Evolutionary conservation across 192 early-diverging fungal genomes (phyloP).

Genomic region (Backusella australiensis): DNA sequence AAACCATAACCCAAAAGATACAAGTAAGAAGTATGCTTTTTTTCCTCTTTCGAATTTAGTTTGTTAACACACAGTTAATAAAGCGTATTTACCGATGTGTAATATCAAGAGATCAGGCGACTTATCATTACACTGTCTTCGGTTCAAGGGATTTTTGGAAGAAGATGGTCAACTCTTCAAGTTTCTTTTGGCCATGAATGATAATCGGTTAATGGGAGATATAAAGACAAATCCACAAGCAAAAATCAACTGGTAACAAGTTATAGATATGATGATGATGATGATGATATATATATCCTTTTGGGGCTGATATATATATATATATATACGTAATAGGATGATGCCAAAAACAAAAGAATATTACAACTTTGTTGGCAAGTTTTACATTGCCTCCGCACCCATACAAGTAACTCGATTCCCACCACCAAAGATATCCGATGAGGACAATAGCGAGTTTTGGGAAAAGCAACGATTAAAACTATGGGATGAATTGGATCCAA

Average conservation of each 20-base stretch:
- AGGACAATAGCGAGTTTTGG: slow-evolving; percentile 61
- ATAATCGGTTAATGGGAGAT: slow-evolving; percentile 67
- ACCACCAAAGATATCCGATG: slow-evolving; percentile 46
- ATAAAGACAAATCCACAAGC: slow-evolving; percentile 64
- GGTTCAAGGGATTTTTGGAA: slow-evolving; percentile 66
- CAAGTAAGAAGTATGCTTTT: background rate
- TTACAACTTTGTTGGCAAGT: slow-evolving; percentile 64
- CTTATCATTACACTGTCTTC: slow-evolving; percentile 54
- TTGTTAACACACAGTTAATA: background rate
- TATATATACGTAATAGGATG: slow-evolving; percentile 39
- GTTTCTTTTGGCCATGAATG: slow-evolving; percentile 66
- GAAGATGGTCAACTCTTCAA: slow-evolving; percentile 60
- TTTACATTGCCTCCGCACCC: slow-evolving; percentile 71
- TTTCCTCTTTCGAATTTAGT: background rate
- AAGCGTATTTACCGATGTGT: slow-evolving; percentile 35
- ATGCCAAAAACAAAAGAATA: slow-evolving; percentile 71
- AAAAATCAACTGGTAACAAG: slow-evolving; percentile 59
- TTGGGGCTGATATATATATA: background rate
- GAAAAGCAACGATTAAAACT: slow-evolving; percentile 55
- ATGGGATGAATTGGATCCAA: slow-evolving; percentile 56
- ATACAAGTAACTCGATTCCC: slow-evolving; percentile 64
- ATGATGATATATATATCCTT: background rate
- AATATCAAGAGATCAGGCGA: slow-evolving; percentile 43
- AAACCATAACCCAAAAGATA: slow-evolving; percentile 22
- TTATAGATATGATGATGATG: background rate